Conservation (phyloP, 2,329 filamentous ascomycete genomes). For the Endoconidiophora polonica region DNA sequence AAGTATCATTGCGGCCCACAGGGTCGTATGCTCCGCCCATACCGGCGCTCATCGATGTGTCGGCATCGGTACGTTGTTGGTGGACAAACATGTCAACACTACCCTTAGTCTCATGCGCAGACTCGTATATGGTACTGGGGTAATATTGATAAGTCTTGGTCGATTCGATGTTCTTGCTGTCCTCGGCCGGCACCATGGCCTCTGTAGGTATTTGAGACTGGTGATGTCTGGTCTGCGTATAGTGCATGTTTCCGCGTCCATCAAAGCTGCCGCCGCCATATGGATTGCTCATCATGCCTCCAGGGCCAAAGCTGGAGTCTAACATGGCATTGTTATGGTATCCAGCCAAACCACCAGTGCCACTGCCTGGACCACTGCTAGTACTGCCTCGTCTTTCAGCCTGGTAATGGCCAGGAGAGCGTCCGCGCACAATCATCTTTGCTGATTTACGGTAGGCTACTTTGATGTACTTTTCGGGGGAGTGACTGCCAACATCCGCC, state of each 20-base stretch:
- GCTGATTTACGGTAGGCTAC: conserved; percentile 57
- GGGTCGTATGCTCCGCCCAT: conserved; percentile 16
- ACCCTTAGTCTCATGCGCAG: conserved; percentile 25
- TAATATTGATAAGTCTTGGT: conserved; percentile 40
- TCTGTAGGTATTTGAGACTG: conserved; percentile 30
- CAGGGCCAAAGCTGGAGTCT: conserved; percentile 23
- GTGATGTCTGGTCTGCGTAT: conserved; percentile 21
- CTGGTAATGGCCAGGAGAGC: conserved; percentile 68
- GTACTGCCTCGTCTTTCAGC: conserved; percentile 51
- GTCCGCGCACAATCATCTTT: conserved; percentile 73
- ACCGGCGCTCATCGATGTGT: not conserved
- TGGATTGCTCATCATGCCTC: conserved; percentile 24
- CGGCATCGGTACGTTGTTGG: conserved; percentile 17
- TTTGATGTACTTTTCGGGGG: conserved; percentile 43
- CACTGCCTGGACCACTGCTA: conserved; percentile 50
- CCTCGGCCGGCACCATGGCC: conserved; percentile 34
- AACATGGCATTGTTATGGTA: conserved; percentile 25
- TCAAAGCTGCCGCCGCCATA: conserved; percentile 25
- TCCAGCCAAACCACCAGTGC: conserved; percentile 43
- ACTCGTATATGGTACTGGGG: conserved; percentile 33
- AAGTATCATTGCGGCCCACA: conserved; percentile 19
- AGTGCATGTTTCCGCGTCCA: conserved; percentile 23
- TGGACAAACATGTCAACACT: conserved; percentile 34
- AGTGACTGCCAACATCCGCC: conserved; percentile 43
- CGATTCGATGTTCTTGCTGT: conserved; percentile 32